Base-by-base conservation (phyloP, 1,139 yeast genomes). In the Ashbya aceris region DNA sequence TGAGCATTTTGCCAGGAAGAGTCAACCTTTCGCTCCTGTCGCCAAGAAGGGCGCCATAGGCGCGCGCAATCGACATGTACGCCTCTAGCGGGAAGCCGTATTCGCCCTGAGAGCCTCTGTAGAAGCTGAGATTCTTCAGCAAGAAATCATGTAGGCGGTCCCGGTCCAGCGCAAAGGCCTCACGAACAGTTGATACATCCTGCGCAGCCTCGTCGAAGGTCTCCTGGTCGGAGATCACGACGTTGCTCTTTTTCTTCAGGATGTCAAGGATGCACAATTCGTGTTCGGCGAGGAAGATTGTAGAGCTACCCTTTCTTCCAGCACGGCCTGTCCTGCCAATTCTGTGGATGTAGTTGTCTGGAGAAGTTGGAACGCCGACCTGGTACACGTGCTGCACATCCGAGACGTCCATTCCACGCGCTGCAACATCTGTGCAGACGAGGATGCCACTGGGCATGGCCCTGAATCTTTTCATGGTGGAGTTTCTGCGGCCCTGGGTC, bases 251-350 rank as follows among this genome's bases (percentile, higher is more conserved):
- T 27, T 56, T 54, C 39, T 62, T 54, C 53, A 82, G 68, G 2
- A 64, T 61, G 30, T 61, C 58, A 40, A 71, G 62, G 57, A 73
- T 81, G 14, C 69, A 69, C 31, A 59, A 49, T 60, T 83, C 89
- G 28, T 62, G 56, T 42, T 67, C 58, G 14, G 77, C 62, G 36
- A 73, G 52, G 54, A 76, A 78, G 36, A 78, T 59, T 8, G 74
- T 61, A 1, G 91, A 80, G 33, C 68, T 67, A 51, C 98, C 98
- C 30, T 71, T 68, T 50, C 76, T 75, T 47, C 96, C 96, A 46
- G 91, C 95, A 67, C 98, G 78, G 38, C 95, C 97, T 17, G 97
- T 89, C 72, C 98, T 81, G 47, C 98, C 98, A 53, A 89, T 83
- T 63, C 95, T 79, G 63, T 91, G 98, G 41, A 89, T 77, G 60